Evolutionary conservation across 2,329 filamentous ascomycete genomes (phyloP).

Genomic region (Exserohilum rostratum): DNA sequence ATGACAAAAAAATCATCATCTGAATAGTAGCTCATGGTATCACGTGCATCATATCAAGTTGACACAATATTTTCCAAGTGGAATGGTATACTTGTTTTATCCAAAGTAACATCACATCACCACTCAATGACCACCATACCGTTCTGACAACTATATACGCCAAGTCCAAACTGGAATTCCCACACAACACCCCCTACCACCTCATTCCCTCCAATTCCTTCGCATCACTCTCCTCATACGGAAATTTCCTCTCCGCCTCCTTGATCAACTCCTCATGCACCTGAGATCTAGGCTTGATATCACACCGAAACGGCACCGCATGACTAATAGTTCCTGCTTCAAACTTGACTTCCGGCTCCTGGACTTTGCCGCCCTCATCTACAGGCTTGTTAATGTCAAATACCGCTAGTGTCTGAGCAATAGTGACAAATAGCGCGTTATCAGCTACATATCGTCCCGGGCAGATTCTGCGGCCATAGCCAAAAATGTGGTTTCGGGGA

Average conservation of each 20-base stretch:
- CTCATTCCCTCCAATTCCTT: slow-evolving; percentile 10
- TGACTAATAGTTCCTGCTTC: slow-evolving; percentile 44
- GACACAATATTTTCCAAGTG: no score
- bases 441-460: slow-evolving; percentile 53
- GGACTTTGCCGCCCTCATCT: background rate
- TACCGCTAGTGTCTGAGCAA: slow-evolving; percentile 54
- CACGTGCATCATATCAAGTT: no score
- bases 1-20: no score
- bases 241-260: slow-evolving; percentile 36
- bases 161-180: background rate
- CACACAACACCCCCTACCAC: background rate
- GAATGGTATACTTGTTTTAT: no score
- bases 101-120: no score
- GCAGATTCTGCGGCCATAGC: slow-evolving; percentile 53
- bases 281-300: slow-evolving; percentile 41
- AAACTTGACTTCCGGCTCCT: slow-evolving; percentile 8
- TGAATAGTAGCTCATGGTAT: no score
- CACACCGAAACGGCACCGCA: slow-evolving; percentile 41
- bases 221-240: slow-evolving; percentile 47
- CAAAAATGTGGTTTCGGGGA: slow-evolving; percentile 44
- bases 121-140: no score
- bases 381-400: slow-evolving; percentile 49
- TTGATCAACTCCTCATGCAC: slow-evolving; percentile 42
- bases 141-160: no score
- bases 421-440: slow-evolving; percentile 49